phyloP scores from a whole-genome alignment of 768 basidiomycete genomes.

The Boletus rubescentipes region DNA sequence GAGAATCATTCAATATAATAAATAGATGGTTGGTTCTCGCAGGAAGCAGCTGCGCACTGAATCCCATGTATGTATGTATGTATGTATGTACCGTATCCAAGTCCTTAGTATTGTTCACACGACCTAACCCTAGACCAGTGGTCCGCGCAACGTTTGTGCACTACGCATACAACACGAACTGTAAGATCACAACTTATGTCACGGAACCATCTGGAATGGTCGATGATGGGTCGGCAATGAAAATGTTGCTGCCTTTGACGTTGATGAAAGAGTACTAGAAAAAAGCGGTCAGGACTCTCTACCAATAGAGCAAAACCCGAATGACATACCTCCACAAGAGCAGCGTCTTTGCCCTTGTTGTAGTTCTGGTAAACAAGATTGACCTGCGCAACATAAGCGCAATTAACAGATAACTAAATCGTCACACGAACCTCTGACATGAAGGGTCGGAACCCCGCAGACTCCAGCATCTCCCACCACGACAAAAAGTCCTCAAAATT shows the following conservation, averaged over 20 bases:
- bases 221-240: constrained; percentile 34
- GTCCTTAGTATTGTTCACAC: constrained; percentile 18
- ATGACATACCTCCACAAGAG: constrained; percentile 48
- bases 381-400: constrained; percentile 36
- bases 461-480: constrained; percentile 50
- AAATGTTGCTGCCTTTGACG: constrained; percentile 47
- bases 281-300: not conserved
- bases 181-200: constrained; percentile 10
- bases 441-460: constrained; percentile 47
- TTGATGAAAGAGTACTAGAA: constrained; percentile 55
- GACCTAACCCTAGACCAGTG: not conserved
- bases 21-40: not conserved
- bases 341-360: constrained; percentile 43
- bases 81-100: constrained; percentile 18
- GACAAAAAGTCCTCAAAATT: constrained; percentile 36
- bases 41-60: not conserved
- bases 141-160: not conserved
- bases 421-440: constrained; percentile 38
- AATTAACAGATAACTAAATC: not conserved
- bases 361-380: constrained; percentile 61
- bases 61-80: not conserved
- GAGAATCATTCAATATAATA: no score
- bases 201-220: constrained; percentile 4
- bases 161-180: constrained; percentile 4
- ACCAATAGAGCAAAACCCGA: not conserved